A percentile compares a stretch with the other conserved stretches of the same genome.
phyloP scores from a whole-genome alignment of 352 stramenopile genomes.

The Phytophthora meadii region DNA sequence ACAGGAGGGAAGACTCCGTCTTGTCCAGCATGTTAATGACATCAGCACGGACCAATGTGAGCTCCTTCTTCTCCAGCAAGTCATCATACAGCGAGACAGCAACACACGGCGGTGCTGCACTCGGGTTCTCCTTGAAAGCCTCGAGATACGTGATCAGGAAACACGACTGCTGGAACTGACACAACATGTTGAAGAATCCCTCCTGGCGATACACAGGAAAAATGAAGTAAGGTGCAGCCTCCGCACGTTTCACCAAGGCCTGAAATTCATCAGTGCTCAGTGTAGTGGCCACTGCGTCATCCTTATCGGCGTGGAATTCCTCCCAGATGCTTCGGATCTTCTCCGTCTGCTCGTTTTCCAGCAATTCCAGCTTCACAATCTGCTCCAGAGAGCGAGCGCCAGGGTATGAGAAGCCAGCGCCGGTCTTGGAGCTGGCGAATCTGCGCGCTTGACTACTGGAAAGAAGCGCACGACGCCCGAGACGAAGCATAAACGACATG shows the following conservation, averaged over 20 bases:
- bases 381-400: constrained; percentile 79
- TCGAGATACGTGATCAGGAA: constrained; percentile 90
- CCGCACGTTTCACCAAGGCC: constrained; percentile 55
- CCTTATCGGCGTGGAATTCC: constrained; percentile 80
- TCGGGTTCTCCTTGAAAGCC: constrained; percentile 88
- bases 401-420: constrained; percentile 83
- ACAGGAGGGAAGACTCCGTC: constrained; percentile 71
- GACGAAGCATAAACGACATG: constrained; percentile 23
- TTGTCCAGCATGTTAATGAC: constrained; percentile 91
- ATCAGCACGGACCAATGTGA: constrained; percentile 77
- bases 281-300: constrained; percentile 69
- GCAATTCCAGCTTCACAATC: constrained; percentile 86
- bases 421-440: constrained; percentile 19
- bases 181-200: constrained; percentile 91
- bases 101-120: constrained; percentile 74
- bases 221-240: constrained; percentile 74
- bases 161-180: constrained; percentile 90
- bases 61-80: constrained; percentile 73
- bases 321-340: constrained; percentile 81
- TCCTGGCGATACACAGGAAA: constrained; percentile 87
- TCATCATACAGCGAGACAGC: constrained; percentile 86
- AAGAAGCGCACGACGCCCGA: constrained; percentile 18
- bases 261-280: constrained; percentile 52
- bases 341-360: constrained; percentile 66
- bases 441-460: constrained; percentile 11